Evolutionary conservation across 805 yeast genomes (phyloP).

Genomic region (Monosporozyma unispora): DNA sequence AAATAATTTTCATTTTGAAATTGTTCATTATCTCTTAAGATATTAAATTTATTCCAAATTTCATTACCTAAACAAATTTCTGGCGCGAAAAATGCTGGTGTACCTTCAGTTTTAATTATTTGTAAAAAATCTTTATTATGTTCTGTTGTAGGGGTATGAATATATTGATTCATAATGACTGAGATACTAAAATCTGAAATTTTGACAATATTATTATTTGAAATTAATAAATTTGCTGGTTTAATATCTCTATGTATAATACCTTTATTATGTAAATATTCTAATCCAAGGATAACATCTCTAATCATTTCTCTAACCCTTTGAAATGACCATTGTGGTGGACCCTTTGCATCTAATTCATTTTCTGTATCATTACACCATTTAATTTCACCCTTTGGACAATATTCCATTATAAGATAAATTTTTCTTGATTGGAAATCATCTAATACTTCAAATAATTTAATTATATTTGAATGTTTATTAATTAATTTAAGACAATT

Average conservation of each 20-base stretch:
- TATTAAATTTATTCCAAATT: constrained; percentile 15
- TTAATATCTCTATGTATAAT: constrained; percentile 92
- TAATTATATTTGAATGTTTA: constrained; percentile 84
- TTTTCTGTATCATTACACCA: constrained; percentile 49
- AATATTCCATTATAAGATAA: constrained; percentile 80
- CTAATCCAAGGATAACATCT: constrained; percentile 80
- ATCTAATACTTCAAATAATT: constrained; percentile 77
- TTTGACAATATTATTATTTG: constrained; percentile 65
- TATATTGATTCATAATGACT: constrained; percentile 31
- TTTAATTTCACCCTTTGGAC: constrained; percentile 81
- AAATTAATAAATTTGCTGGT: constrained; percentile 80
- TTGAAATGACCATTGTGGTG: constrained; percentile 59
- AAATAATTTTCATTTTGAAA: neutral
- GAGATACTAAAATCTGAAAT: constrained; percentile 97
- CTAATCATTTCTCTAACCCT: constrained; percentile 66
- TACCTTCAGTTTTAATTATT: constrained; percentile 92
- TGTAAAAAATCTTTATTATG: constrained; percentile 50
- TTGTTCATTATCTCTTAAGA: too few relatives aligned
- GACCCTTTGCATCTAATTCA: constrained; percentile 35
- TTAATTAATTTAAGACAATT: constrained; percentile 88
- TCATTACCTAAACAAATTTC: constrained; percentile 64
- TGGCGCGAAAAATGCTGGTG: constrained; percentile 95
- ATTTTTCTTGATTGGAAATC: constrained; percentile 77
- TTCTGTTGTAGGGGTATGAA: constrained; percentile 12
- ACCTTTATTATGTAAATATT: constrained; percentile 82